Base-by-base conservation (phyloP, 345 rosid species). In the Ceriops tagal region DNA sequence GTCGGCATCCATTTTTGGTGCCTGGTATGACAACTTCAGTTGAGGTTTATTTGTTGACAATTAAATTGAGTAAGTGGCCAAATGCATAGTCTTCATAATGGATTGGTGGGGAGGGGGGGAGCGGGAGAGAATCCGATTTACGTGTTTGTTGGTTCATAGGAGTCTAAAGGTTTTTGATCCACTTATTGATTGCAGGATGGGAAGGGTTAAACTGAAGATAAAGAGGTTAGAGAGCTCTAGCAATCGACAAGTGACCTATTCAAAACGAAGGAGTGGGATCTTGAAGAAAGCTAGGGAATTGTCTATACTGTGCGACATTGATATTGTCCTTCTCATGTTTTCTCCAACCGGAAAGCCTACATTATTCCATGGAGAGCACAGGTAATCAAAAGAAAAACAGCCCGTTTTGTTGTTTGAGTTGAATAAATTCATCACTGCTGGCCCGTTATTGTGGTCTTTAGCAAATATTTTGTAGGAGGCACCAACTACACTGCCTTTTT, bases 221-320 rank as follows among this genome's bases (percentile, higher is more conserved):
- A 93, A 86, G 89, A 72, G 89, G 72, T 83, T 90, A 35, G 98
- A 93, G 81, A 89, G 83, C 82, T 79, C 85, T 68, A 79, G 77
- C 77, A 84, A 85, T 78, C 77, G 96, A 64, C 91, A 89, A 74
- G 86, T 88, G 65, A 89, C 97, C 63, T 93, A 82, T 76, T 82
- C 97, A 6, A 93, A 91, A 81, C 77, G 97, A 65, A 87, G 80
- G 79, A 83, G 71, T 75, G 97, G 96, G 63, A 88, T 93, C 47
- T 60, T 93, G 80, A 93, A 93, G 85, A 93, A 93, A 82, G 97
- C 98, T 3, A 88, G 71, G 83, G 98, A 93, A 76, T 76, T 93
- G 70, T 91, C 93, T 0, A 91, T 93, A 73, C 71, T 93, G 60
- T 93, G 98, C 53, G 96, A 88, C 73, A 85, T 87, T 30, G 92